Base-by-base conservation (phyloP, 352 stramenopile species). In the Stramenopiles sp. region DNA sequence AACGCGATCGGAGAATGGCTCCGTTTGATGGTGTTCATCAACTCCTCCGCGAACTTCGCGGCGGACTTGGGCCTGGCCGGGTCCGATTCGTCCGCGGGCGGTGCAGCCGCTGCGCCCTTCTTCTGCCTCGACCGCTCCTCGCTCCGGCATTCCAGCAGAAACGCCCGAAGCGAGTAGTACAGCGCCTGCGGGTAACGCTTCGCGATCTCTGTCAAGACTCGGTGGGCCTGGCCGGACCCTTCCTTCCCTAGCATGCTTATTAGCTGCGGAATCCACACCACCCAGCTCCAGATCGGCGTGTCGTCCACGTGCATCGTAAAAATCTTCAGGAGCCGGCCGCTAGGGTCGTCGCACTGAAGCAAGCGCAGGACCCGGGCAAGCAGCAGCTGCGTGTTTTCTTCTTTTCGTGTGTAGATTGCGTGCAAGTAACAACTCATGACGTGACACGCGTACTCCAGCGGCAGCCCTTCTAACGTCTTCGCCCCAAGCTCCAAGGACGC, bases 261-360 rank as follows among this genome's bases (percentile, higher is more conserved):
- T 30, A 99, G 78, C 77, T 98, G 93, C 25, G 94, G 93, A 71
- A 98, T 97, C 94, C 94, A 98, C 37, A 96, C 93, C 36, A 99
- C 93, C 94, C 94, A 99, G 73, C 98, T 94, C 94, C 93, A 98
- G 75, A 96, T 93, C 30, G 93, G 95, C 12, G 98, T 81, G 73
- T 92, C 85, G 76, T 92, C 92, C 73, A 90, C 92, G 77, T 96
- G 88, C 6, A 85, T 90, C 81, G 98, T 91, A 73, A 98, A 91
- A 74, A 91, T 80, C 73, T 90, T 84, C 37, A 92, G 87, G 2
- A 92, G 77, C 49, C 85, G 76, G 30, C 85, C 85, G 6, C 83
- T 75, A 31, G 86, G 76, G 74, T 95, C 88, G 76, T 95, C 89
- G 78, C 92, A 84, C 74, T 85, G 90, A 6, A 96, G 81, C 74